Percentiles rank a stretch among this genome's conserved stretches.
Conservation (phyloP, 768 basidiomycete species). For the Coprinopsis strossmayeri region DNA sequence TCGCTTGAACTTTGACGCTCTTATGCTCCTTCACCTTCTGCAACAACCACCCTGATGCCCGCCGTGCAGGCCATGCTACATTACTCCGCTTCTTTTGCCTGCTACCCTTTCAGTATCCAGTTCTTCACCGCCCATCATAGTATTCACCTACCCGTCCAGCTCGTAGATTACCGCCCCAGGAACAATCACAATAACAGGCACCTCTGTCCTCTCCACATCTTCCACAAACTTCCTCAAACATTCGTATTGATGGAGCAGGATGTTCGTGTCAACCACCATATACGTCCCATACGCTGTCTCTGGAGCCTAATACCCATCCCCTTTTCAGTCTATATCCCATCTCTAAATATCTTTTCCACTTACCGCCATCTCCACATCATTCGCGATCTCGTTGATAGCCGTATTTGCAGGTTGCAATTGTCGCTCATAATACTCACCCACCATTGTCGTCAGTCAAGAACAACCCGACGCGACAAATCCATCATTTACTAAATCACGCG, state of each 20-base stretch:
- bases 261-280: constrained; percentile 75
- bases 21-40: constrained; percentile 51
- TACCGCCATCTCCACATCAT: constrained; percentile 75
- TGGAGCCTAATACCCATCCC: constrained; percentile 30
- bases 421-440: background rate
- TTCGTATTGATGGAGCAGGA: constrained; percentile 63
- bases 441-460: too few species aligned
- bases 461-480: too few species aligned
- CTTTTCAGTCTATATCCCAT: background rate
- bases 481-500: too few species aligned
- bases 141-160: constrained; percentile 64
- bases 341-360: constrained; percentile 12
- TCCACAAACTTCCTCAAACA: constrained; percentile 57
- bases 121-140: too few species aligned
- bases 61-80: constrained; percentile 59
- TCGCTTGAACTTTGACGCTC: constrained; percentile 53
- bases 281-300: constrained; percentile 35
- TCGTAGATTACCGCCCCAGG: constrained; percentile 74
- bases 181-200: constrained; percentile 59
- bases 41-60: constrained; percentile 64
- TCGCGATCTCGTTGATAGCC: constrained; percentile 48
- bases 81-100: constrained; percentile 44
- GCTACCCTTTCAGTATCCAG: constrained; percentile 1
- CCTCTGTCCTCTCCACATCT: constrained; percentile 42
- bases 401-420: constrained; percentile 13